Percentiles rank a stretch among this genome's conserved stretches.
phyloP scores from a whole-genome alignment of 2,329 filamentous ascomycete genomes.

The Tolypocladium endophyticum region DNA sequence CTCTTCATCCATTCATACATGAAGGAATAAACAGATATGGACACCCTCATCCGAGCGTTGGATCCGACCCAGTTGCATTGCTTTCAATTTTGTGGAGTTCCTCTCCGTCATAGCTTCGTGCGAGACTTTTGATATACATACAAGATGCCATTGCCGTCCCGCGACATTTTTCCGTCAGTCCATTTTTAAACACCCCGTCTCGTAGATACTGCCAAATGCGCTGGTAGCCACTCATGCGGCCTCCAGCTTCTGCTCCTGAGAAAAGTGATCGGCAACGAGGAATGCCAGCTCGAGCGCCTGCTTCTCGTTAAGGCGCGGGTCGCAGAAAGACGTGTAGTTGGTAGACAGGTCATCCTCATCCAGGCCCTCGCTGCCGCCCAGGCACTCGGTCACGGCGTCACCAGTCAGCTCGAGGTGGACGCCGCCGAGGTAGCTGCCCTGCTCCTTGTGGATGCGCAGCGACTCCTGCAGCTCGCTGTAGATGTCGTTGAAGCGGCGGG shows the following conservation, averaged over 20 bases:
- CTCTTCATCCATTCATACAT: neutral
- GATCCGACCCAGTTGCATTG: neutral
- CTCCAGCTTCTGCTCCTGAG: constrained; percentile 21
- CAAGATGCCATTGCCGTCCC: neutral
- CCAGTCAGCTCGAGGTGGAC: constrained; percentile 93
- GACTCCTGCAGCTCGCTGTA: constrained; percentile 78
- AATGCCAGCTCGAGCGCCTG: constrained; percentile 94
- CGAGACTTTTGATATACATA: neutral
- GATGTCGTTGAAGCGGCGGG: constrained; percentile 81
- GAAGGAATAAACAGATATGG: too few species aligned
- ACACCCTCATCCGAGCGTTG: neutral
- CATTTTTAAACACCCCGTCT: neutral
- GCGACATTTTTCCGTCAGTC: neutral
- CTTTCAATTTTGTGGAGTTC: neutral
- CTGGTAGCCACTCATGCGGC: neutral
- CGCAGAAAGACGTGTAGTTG: constrained; percentile 94
- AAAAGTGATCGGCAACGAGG: constrained; percentile 74
- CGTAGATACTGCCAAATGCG: too few species aligned
- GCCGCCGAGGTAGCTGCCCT: constrained; percentile 80
- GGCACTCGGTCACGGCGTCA: constrained; percentile 91
- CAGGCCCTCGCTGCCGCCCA: constrained; percentile 78
- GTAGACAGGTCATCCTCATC: constrained; percentile 79
- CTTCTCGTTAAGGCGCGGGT: constrained; percentile 92
- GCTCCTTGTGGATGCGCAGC: constrained; percentile 71
- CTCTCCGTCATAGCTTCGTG: neutral